These are phyloP conservation scores for Podila epigama DNA, from an alignment of 192 early-diverging fungal genomes.

Conservation along the genomic window DNA sequence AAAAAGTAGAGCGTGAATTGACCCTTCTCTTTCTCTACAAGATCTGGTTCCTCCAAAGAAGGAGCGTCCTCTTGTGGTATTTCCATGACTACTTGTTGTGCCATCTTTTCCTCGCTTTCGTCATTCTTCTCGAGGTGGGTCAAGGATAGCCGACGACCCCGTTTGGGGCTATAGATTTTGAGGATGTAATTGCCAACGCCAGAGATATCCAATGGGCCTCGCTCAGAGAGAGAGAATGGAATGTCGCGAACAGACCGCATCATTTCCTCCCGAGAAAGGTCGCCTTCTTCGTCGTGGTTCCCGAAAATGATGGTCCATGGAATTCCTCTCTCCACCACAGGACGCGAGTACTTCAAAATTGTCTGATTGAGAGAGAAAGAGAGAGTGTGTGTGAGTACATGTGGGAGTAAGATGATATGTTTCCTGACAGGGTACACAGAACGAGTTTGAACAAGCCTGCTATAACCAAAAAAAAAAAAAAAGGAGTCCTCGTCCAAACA, in stretches of 20 bases:
- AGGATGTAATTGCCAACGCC: slow-evolving; percentile 54
- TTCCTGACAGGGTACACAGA: neutral
- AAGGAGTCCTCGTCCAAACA: too few species aligned
- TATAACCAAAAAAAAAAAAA: neutral
- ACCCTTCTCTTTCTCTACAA: slow-evolving; percentile 1
- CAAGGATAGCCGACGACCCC: neutral
- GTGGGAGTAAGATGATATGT: neutral
- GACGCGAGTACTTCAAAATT: slow-evolving; percentile 39
- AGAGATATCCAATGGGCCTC: slow-evolving; percentile 47
- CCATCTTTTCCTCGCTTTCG: neutral
- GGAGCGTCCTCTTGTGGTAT: too few species aligned
- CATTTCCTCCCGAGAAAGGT: slow-evolving; percentile 54
- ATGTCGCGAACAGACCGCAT: slow-evolving; percentile 43
- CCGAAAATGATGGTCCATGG: slow-evolving; percentile 56
- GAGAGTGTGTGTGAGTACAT: neutral
- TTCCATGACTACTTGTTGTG: too few species aligned
- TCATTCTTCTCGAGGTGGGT: neutral
- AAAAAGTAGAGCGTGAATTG: slow-evolving; percentile 54
- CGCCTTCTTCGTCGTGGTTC: slow-evolving; percentile 55
- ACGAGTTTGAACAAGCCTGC: neutral
- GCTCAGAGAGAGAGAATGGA: slow-evolving; percentile 45
- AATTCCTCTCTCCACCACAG: slow-evolving; percentile 33
- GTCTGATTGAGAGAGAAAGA: slow-evolving; percentile 14
- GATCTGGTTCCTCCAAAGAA: neutral
- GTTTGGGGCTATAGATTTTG: slow-evolving; percentile 22